Conservation (phyloP, 2,329 filamentous ascomycete species). For the Paraconiothyrium brasiliense region DNA sequence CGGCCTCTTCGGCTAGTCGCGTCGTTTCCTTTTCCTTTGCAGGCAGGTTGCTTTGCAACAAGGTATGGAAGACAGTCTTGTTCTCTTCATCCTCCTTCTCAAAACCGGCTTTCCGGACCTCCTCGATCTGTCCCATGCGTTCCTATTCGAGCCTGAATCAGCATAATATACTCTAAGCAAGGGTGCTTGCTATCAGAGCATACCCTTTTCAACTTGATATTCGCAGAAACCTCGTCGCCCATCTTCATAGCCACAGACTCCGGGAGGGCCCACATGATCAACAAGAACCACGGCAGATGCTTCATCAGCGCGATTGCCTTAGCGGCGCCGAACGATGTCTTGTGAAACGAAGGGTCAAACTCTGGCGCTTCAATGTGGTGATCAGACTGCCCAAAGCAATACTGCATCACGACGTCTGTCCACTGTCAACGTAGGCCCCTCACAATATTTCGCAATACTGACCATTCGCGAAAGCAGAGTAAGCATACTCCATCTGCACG, state of each 20-base stretch:
- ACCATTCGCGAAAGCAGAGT: constrained; percentile 38
- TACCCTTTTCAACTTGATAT: constrained; percentile 17
- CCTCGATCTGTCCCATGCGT: constrained; percentile 20
- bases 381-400: constrained; percentile 30
- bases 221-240: constrained; percentile 21
- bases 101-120: constrained; percentile 1
- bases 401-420: constrained; percentile 41
- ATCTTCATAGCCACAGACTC: constrained; percentile 21
- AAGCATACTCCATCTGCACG: constrained; percentile 31
- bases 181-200: background rate
- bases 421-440: background rate
- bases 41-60: constrained; percentile 20
- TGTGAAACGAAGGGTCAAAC: constrained; percentile 21
- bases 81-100: constrained; percentile 2
- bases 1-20: constrained; percentile 31
- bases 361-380: constrained; percentile 22
- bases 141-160: constrained; percentile 6
- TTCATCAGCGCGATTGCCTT: constrained; percentile 20
- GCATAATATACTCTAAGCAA: background rate
- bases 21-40: constrained; percentile 28
- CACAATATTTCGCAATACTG: background rate
- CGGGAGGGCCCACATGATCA: constrained; percentile 20
- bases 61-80: constrained; percentile 24
- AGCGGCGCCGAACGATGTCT: constrained; percentile 19
- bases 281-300: constrained; percentile 24